Evolutionary conservation across 2,329 filamentous ascomycete species (phyloP), one percentile per base, ranked within the genome.

Genomic region (Ophiocordyceps camponoti-rufipedis): DNA sequence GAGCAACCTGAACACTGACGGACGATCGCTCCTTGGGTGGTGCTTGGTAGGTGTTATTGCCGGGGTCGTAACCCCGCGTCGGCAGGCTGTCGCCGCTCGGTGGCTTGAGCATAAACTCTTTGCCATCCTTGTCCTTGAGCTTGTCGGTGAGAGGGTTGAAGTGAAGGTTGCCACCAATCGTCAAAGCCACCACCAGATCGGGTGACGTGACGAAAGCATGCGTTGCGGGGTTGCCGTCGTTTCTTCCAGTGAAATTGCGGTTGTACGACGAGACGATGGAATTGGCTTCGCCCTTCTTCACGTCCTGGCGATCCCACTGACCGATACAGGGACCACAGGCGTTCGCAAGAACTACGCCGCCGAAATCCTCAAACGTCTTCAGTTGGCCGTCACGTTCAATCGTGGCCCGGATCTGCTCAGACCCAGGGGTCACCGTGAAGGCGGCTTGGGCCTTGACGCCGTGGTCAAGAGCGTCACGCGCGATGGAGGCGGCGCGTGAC

Each of bases 141-240:
- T 74, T 72, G 64, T 98, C 91, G 12, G 85, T 94, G 63, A 94
- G 75, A 28, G 91, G 91, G 68, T 98, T 96, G 72, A 98, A 98
- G 23, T 23, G 23, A 23, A 23, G 23, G 23, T 23, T 43, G 85
- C 89, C 19, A 89, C 96, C 46, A 75, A 78, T 46, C 91, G 85
- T 77, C 80, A 98, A 89, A 44, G 91, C 91, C 5, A 91, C 96
- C 50, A 98, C 91, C 47, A 98, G 78, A 64, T 98, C 91, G 7
- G 91, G 91, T 0, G 88, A 95, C 10, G 91, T 89, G 45, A 98
- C 75, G 68, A 98, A 98, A 72, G 96, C 96, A 88, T 96, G 95
- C 9, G 91, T 98, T 40, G 82, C 80, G 18, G 85, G 80, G 69
- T 98, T 98, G 50, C 91, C 91, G 58, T 98, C 91, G 62, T 98